Conservation (phyloP, 2,329 filamentous ascomycete species). For the Fusarium camptoceras region DNA sequence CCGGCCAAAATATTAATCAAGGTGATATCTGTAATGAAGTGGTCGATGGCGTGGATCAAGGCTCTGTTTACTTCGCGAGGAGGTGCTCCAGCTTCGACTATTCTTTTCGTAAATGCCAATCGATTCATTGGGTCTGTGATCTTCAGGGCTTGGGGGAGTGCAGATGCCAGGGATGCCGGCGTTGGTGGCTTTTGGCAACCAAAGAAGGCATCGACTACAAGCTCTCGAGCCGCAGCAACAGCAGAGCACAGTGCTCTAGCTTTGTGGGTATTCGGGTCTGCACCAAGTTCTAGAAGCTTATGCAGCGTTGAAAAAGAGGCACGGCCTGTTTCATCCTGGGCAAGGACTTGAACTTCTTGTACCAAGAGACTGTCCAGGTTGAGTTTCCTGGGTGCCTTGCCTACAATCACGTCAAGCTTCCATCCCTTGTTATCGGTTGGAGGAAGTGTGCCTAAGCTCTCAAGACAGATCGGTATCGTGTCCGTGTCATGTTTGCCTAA, state of each 20-base stretch:
- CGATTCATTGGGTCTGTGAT: slow-evolving; percentile 64
- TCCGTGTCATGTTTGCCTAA: slow-evolving; percentile 59
- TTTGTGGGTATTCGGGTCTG: slow-evolving; percentile 66
- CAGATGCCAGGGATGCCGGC: slow-evolving; percentile 59
- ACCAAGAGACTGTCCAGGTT: slow-evolving; percentile 60
- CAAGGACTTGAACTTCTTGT: slow-evolving; percentile 62
- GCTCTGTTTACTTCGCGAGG: slow-evolving; percentile 63
- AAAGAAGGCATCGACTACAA: slow-evolving; percentile 63
- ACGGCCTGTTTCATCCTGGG: slow-evolving; percentile 53
- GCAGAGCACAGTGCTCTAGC: slow-evolving; percentile 64
- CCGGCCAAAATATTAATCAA: slow-evolving; percentile 60
- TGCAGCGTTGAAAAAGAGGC: slow-evolving; percentile 59
- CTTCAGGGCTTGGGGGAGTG: slow-evolving; percentile 65
- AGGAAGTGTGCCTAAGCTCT: slow-evolving; percentile 57
- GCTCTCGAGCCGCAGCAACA: slow-evolving; percentile 58
- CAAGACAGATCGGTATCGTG: slow-evolving; percentile 58
- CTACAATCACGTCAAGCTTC: slow-evolving; percentile 63
- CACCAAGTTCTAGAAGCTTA: slow-evolving; percentile 62
- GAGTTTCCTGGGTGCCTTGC: slow-evolving; percentile 56
- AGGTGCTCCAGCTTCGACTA: slow-evolving; percentile 63
- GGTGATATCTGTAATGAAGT: slow-evolving; percentile 61
- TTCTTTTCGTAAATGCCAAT: slow-evolving; percentile 61
- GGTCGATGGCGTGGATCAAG: slow-evolving; percentile 62
- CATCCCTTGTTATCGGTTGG: slow-evolving; percentile 59
- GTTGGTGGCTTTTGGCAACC: slow-evolving; percentile 51